Conservation (phyloP, 2,329 filamentous ascomycete species). For the Colletotrichum ledebouriae region DNA sequence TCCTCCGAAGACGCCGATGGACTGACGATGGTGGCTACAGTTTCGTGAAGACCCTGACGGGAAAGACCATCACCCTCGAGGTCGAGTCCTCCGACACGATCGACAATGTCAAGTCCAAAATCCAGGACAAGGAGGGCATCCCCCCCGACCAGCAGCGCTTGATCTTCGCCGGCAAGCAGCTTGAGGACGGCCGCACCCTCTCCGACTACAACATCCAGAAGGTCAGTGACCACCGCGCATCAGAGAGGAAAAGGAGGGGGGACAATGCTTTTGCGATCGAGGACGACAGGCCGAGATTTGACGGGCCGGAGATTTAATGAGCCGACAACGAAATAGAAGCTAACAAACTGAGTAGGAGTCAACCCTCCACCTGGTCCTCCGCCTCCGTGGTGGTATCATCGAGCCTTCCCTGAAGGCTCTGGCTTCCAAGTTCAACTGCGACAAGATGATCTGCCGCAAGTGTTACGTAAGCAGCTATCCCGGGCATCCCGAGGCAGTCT, state of each 20-base stretch:
- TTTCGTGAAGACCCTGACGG: slow-evolving; percentile 99
- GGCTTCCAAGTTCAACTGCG: slow-evolving; percentile 99
- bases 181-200: slow-evolving; percentile 97
- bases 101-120: slow-evolving; percentile 99
- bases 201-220: slow-evolving; percentile 99
- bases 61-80: slow-evolving; percentile 99
- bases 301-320: neutral
- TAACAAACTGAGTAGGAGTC: slow-evolving; percentile 77
- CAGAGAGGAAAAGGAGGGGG: neutral
- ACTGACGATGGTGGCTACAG: slow-evolving; percentile 61
- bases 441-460: slow-evolving; percentile 99
- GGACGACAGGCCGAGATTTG: neutral
- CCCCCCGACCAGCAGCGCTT: slow-evolving; percentile 98
- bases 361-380: slow-evolving; percentile 97
- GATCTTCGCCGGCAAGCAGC: slow-evolving; percentile 99
- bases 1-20: slow-evolving; percentile 42
- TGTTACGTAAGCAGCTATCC: slow-evolving; percentile 84
- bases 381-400: slow-evolving; percentile 99
- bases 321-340: slow-evolving; percentile 1
- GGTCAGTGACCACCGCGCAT: slow-evolving; percentile 65
- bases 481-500: neutral
- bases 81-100: slow-evolving; percentile 99
- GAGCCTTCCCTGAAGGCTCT: slow-evolving; percentile 99
- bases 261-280: neutral
- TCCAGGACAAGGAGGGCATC: slow-evolving; percentile 99